Evolutionary conservation across 2,329 filamentous ascomycete genomes (phyloP).

Genomic region (Colletotrichum spaethianum): DNA sequence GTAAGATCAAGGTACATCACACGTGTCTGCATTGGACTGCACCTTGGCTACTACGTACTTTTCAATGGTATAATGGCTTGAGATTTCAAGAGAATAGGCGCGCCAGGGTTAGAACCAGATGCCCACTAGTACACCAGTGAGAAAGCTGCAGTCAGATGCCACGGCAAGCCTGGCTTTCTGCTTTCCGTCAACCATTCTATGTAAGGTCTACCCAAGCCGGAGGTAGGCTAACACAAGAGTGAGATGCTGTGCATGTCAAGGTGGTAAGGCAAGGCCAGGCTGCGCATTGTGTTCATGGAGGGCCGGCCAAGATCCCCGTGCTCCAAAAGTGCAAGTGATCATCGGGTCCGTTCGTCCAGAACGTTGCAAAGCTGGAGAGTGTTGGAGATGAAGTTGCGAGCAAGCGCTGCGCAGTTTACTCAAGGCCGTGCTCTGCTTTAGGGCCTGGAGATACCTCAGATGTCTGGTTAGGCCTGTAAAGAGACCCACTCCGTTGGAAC

Average conservation of each 20-base stretch:
- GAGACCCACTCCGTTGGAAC: not conserved
- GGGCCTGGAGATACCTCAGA: too few relatives aligned
- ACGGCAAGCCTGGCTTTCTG: not conserved
- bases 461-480: not conserved
- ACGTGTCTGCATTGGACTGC: not conserved
- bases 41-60: not conserved
- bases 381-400: not conserved
- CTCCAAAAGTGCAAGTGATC: not conserved
- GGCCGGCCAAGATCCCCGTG: slow-evolving; percentile 3
- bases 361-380: not conserved
- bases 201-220: not conserved
- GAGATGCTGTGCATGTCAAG: not conserved
- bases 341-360: slow-evolving; percentile 26
- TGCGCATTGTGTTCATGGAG: not conserved
- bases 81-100: not conserved
- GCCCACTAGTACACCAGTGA: not conserved
- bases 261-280: not conserved
- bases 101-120: not conserved
- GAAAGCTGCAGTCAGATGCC: not conserved
- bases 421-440: not conserved
- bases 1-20: not conserved
- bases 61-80: not conserved
- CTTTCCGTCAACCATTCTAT: not conserved
- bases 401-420: not conserved
- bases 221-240: not conserved